Conservation (phyloP, 2,329 filamentous ascomycete genomes). For the Colletotrichum limetticola region DNA sequence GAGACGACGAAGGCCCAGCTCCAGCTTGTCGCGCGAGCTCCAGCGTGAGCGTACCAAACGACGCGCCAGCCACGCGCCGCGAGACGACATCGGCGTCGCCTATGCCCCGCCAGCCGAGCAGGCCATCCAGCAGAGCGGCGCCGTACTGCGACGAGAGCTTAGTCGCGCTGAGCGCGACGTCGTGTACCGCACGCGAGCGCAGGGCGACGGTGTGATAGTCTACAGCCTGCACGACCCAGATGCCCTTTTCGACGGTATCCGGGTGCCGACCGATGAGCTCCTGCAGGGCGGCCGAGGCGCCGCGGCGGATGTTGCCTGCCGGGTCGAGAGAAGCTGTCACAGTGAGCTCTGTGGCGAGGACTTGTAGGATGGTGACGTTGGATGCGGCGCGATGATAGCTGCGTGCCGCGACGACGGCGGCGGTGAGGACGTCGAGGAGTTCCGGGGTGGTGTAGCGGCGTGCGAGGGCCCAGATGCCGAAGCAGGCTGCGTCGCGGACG, state of each 20-base stretch:
- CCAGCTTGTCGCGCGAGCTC: constrained; percentile 45
- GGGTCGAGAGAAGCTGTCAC: constrained; percentile 87
- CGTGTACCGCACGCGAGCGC: constrained; percentile 82
- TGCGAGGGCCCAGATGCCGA: constrained; percentile 93
- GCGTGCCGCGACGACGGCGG: constrained; percentile 55
- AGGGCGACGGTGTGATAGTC: constrained; percentile 95
- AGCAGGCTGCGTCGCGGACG: constrained; percentile 94
- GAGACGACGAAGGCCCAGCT: not conserved
- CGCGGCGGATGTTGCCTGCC: constrained; percentile 91
- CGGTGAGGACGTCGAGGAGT: constrained; percentile 70
- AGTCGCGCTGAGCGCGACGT: constrained; percentile 78
- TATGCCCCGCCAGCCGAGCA: constrained; percentile 90
- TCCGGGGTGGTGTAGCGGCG: constrained; percentile 87
- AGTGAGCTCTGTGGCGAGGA: constrained; percentile 83
- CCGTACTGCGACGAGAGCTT: constrained; percentile 77
- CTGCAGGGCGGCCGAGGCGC: constrained; percentile 91
- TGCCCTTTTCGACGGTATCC: constrained; percentile 83
- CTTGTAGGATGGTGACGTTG: constrained; percentile 71
- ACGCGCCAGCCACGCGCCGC: constrained; percentile 75
- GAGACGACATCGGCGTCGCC: constrained; percentile 80
- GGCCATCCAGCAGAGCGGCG: constrained; percentile 73
- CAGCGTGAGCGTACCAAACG: constrained; percentile 71
- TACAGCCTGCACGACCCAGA: constrained; percentile 86
- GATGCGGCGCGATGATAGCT: constrained; percentile 41
- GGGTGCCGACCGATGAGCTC: constrained; percentile 95